Percentiles rank a stretch among this genome's conserved stretches.
phyloP scores from a whole-genome alignment of 495 filamentous ascomycete species.

The Achaetomiella virescens region DNA sequence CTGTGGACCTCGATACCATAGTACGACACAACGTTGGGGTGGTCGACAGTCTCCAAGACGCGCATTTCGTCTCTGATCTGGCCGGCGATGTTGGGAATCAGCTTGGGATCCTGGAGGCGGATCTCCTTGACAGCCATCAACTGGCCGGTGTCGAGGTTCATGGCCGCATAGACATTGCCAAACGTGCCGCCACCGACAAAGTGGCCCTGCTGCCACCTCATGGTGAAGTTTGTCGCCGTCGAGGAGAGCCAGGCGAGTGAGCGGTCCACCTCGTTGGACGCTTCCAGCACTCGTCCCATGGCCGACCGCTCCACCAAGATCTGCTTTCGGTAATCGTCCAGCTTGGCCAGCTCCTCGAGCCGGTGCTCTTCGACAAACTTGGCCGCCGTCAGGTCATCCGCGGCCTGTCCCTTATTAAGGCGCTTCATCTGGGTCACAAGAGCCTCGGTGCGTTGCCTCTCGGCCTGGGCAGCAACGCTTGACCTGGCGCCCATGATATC shows the following conservation, averaged over 20 bases:
- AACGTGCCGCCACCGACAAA: constrained; percentile 97
- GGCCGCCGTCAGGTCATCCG: constrained; percentile 79
- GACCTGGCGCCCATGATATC: constrained; percentile 97
- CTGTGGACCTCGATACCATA: constrained; percentile 96
- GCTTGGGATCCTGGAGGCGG: constrained; percentile 88
- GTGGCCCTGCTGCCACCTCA: constrained; percentile 96
- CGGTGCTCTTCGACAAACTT: constrained; percentile 67
- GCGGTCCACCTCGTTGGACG: constrained; percentile 88
- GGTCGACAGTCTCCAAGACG: constrained; percentile 88
- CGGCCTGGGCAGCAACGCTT: constrained; percentile 83
- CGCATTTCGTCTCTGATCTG: constrained; percentile 97
- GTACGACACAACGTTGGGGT: constrained; percentile 96
- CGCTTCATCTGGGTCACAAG: constrained; percentile 66
- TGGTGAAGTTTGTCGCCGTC: constrained; percentile 85
- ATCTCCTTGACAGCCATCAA: constrained; percentile 99
- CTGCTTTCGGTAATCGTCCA: constrained; percentile 73
- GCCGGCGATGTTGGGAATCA: constrained; percentile 85
- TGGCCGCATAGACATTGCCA: constrained; percentile 91
- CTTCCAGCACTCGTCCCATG: constrained; percentile 83
- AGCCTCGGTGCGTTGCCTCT: constrained; percentile 63
- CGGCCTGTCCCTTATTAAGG: constrained; percentile 67
- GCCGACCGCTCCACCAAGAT: constrained; percentile 84
- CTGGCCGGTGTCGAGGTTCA: constrained; percentile 92
- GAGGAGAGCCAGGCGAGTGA: constrained; percentile 90
- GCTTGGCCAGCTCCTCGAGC: constrained; percentile 57